Evolutionary conservation across 805 yeast genomes (phyloP).

Genomic region (Kazachstania bromeliacearum): DNA sequence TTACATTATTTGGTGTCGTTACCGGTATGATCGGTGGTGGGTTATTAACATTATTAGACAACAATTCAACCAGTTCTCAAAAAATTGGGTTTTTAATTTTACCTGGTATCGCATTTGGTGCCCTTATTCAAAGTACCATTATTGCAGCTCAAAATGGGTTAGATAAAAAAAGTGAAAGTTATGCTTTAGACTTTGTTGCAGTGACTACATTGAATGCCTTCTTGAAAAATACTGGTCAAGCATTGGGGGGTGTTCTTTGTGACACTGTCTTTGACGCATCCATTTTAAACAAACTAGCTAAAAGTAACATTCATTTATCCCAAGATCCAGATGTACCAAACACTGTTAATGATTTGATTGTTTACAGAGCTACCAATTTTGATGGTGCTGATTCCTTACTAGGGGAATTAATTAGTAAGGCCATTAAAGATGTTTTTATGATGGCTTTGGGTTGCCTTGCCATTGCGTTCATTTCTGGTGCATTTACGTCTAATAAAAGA

Average conservation of each 20-base stretch:
- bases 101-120: constrained; percentile 32
- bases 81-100: constrained; percentile 33
- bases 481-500: constrained; percentile 14
- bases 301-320: constrained; percentile 2
- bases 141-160: constrained; percentile 25
- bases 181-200: constrained; percentile 15
- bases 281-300: constrained; percentile 10
- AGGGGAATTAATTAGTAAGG: constrained; percentile 11
- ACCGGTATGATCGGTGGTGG: constrained; percentile 32
- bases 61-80: constrained; percentile 20
- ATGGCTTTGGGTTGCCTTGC: constrained; percentile 15
- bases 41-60: constrained; percentile 24
- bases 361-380: constrained; percentile 12
- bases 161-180: constrained; percentile 12
- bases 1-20: constrained; percentile 24
- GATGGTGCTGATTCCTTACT: constrained; percentile 15
- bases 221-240: constrained; percentile 17
- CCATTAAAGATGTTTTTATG: constrained; percentile 17
- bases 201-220: constrained; percentile 21
- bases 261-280: constrained; percentile 20
- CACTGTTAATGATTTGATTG: constrained; percentile 13
- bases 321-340: too few species aligned
- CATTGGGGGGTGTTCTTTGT: constrained; percentile 20
- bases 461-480: constrained; percentile 11
- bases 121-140: constrained; percentile 27